Evolutionary conservation across 1,284 basidiomycete genomes (phyloP), one percentile per base, ranked within the genome.

Genomic region (Gomphus sp.): DNA sequence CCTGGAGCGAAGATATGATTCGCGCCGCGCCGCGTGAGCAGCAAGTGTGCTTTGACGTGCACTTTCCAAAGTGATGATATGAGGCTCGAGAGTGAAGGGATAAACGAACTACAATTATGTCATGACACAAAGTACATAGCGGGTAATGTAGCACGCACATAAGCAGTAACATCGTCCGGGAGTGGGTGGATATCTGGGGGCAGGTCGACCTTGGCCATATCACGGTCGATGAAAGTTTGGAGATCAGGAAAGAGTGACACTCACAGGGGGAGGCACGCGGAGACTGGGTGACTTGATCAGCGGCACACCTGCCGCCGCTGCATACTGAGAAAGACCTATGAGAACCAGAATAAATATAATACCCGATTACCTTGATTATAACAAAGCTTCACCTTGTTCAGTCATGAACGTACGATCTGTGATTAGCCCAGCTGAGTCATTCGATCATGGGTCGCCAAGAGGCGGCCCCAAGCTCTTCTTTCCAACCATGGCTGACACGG

Each of bases 101-200:
- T 97, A 96, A 41, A 90, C 93, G 66, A 96, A 96, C 93, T 97
- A 25, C 25, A 37, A n/a, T n/a, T 41, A n/a, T n/a, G n/a, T 56
- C 22, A 52, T 25, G 16, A 31, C 9, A 31, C 8, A 51, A 49
- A 41, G 10, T n/a, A 10, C 25, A 51, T 8, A n/a, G 39, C 36
- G 39, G 55, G 49, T 18, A 37, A 53, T 39, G 16, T 28, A 51
- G 34, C 22, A 72, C 87, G 68, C 70, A 93, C 93, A 68, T 96
- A 97, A 63, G 89, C 82, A 3, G 84, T 86, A 10, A 97, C 87
- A 56, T 89, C 89, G 31, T 93, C 89, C 3, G 93, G 93, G 1
- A 97, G 76, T 0, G 93, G 93, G 66, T 96, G 93, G 22, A 96
- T 91, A 67, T 97, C 93, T 53, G 81, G 85, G 2, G 93, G 91